Evolutionary conservation across 2,329 filamentous ascomycete genomes (phyloP).

Genomic region (Calycina herbarum): DNA sequence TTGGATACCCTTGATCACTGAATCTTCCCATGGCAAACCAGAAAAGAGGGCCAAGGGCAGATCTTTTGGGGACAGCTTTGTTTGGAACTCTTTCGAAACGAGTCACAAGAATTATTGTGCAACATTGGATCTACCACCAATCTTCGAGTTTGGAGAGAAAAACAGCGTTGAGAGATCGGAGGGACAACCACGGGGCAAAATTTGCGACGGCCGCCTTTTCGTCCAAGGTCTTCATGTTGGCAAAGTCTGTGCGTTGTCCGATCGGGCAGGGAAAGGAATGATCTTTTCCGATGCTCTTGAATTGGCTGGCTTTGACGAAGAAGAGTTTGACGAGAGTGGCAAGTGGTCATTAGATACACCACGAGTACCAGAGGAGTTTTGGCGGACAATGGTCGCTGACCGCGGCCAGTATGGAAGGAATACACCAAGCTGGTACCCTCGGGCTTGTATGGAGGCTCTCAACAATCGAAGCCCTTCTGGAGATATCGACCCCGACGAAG

Average conservation of each 20-base stretch:
- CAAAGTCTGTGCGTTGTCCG: not conserved
- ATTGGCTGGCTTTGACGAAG: not conserved
- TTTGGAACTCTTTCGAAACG: not conserved
- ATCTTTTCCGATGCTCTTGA: not conserved
- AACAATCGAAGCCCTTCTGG: not conserved
- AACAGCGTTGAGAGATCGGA: not conserved
- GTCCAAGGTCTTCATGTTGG: conserved; percentile 1
- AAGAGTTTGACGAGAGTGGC: not conserved
- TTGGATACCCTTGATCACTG: not conserved
- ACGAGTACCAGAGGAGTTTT: not conserved
- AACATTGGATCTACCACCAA: not conserved
- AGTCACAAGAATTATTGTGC: conserved; percentile 3
- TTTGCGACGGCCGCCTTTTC: not conserved
- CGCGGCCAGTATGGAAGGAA: not conserved
- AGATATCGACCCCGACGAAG: not conserved
- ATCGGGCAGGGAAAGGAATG: not conserved
- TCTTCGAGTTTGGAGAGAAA: not conserved
- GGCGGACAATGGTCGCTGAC: not conserved
- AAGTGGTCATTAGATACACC: not conserved
- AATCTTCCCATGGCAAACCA: not conserved
- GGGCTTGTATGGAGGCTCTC: not conserved
- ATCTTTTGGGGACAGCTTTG: conserved; percentile 1
- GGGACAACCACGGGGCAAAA: not conserved
- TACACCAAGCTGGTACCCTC: not conserved
- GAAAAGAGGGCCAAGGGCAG: not conserved